Base-by-base conservation (phyloP, 1,284 basidiomycete genomes). In the Cerrena zonata region DNA sequence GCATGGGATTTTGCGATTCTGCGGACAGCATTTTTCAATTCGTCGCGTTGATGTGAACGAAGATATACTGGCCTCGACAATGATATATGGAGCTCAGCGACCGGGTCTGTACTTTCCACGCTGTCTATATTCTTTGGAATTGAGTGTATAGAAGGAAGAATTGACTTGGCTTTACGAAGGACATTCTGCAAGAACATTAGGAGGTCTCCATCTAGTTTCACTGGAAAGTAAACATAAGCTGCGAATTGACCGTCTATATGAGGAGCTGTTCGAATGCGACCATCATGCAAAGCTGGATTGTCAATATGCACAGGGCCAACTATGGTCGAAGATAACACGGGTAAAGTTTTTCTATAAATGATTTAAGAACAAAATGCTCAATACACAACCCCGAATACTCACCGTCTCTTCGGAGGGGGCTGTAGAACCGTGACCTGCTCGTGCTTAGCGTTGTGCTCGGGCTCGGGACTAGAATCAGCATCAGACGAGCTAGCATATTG, bases 241-340 rank as follows among this genome's bases (percentile, higher is more conserved):
- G 84, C 80, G 62, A 79, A 91, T 63, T 91, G 88, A 0, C 90
- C 91, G 24, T 90, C 86, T 10, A 89, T 78, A 60, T 91, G 86
- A 0, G 89, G 86, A 0, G 69, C 73, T 0, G 78, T 72, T n/a
- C 90, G 78, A 47, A 72, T 71, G n/a, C 91, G 78, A 13, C 90
- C 90, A 69, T 91, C 88, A 61, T 92, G 89, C 10, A 79, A 67
- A 3, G 78, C 67, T 2, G 89, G 88, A 58, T 87, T 68, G 61
- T 89, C 85, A 5, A 76, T 59, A 0, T 82, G 84, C 0, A 58
- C 58, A 25, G 73, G 61, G 5, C 72, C 60, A 2, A 69, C 58
- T 39, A 89, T 62, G 27, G 76, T 72, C 10, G 74, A 55, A 0
- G 83, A 70, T 13, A 88, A 69, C 26, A 71, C 53, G 1, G 86